Percentiles rank a stretch among this genome's conserved stretches.
Conservation (phyloP, 352 stramenopile genomes). For the Globisporangium middletonii region DNA sequence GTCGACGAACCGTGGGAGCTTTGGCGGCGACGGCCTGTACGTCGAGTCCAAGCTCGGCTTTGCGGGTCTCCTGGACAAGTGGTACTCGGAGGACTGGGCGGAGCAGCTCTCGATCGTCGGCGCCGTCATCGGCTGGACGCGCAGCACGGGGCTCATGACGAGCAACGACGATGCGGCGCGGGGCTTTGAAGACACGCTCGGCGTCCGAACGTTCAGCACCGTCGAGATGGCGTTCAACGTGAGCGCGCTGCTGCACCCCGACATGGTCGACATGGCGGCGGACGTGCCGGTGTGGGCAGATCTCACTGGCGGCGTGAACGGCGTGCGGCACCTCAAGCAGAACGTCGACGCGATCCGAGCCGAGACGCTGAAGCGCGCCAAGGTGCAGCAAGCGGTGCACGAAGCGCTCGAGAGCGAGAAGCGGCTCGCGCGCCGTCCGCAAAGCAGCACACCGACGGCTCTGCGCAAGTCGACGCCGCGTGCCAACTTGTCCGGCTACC, state of each 20-base stretch:
- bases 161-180: constrained; percentile 85
- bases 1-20: constrained; percentile 84
- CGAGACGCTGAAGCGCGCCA: constrained; percentile 47
- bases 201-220: constrained; percentile 82
- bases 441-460: constrained; percentile 3
- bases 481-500: constrained; percentile 74
- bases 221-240: constrained; percentile 89
- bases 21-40: constrained; percentile 84
- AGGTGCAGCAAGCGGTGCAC: constrained; percentile 44
- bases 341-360: constrained; percentile 48
- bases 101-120: constrained; percentile 82
- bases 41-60: constrained; percentile 86
- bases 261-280: constrained; percentile 62
- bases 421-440: constrained; percentile 21
- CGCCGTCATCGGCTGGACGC: constrained; percentile 86
- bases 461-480: constrained; percentile 33
- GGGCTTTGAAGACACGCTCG: constrained; percentile 66
- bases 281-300: constrained; percentile 75
- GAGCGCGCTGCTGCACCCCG: constrained; percentile 73
- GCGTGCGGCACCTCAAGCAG: constrained; percentile 69
- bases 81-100: constrained; percentile 80
- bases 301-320: constrained; percentile 73
- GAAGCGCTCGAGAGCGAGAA: constrained; percentile 35
- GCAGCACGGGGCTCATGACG: constrained; percentile 82
- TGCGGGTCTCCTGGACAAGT: constrained; percentile 85